Evolutionary conservation across 208 protist genomes (phyloP), one percentile per base, ranked within the genome.

Genomic region (Crithidia sp.): DNA sequence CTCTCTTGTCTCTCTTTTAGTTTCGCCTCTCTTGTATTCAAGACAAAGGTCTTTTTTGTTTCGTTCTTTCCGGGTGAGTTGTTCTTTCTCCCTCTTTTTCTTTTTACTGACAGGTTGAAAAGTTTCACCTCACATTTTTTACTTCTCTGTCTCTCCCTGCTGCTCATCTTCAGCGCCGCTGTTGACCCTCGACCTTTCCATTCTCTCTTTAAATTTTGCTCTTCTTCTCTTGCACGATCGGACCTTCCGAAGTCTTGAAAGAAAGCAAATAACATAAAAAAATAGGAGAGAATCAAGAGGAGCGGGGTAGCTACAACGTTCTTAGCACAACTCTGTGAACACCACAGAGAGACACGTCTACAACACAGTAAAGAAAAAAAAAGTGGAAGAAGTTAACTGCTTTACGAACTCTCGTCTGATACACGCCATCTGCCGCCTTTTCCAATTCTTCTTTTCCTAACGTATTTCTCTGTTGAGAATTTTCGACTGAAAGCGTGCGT

Each of bases 171-270:
- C 37, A 49, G 64, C 50, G 64, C 64, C 7, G 49, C 49, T 17
- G n/a, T 45, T 56, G 16, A 28, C 28, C 62, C 62, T 45, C 62
- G 3, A 68, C 3, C 37, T 56, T 57, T 49, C 58, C 9, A 45
- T 40, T 57, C 45, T 70, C 19, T 53, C 17, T 61, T 60, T 3
- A 13, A n/a, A 61, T 52, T 49, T 67, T 80, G 50, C 12, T 43
- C 8, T 55, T 69, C 64, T 41, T 41, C 17, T 69, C 14, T 68
- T 57, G 67, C 17, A 73, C 40, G 52, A 71, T 67, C 43, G 55
- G 39, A 59, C 70, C 41, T 45, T 65, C 44, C 45, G 55, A 54
- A 57, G 61, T 69, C 43, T 19, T 17, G 61, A 37, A 67, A 69
- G 50, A 53, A 57, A 4, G 5, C 8, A 5, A 17, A 67, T 76